A percentile compares a stretch with the other conserved stretches of the same genome.
Evolutionary conservation across 2,329 filamentous ascomycete genomes (phyloP).

Genomic region (Aspergillus melleus): DNA sequence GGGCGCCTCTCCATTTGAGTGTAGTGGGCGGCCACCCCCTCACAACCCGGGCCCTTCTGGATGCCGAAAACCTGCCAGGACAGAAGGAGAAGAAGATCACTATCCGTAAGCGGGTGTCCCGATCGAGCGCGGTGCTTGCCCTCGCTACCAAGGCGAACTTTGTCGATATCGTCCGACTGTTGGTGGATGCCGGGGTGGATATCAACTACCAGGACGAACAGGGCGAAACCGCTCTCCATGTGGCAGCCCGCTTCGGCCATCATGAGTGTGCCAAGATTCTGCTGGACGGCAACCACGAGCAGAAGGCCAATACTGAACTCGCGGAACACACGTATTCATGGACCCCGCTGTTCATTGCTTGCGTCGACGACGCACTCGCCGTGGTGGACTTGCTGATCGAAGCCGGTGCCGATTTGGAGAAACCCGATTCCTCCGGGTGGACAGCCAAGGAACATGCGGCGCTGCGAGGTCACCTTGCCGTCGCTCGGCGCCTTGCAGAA

Average conservation of each 20-base stretch:
- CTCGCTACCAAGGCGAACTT: conserved; percentile 89
- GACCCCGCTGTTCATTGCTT: conserved; percentile 93
- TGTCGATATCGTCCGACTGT: conserved; percentile 75
- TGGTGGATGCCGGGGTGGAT: conserved; percentile 87
- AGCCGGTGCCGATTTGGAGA: conserved; percentile 73
- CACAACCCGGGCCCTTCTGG: conserved; percentile 78
- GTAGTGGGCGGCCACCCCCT: conserved; percentile 88
- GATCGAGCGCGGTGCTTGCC: conserved; percentile 83
- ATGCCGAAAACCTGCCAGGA: conserved; percentile 75
- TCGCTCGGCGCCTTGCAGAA: conserved; percentile 68
- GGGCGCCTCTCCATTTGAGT: conserved; percentile 85
- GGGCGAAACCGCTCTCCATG: conserved; percentile 87
- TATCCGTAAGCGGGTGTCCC: conserved; percentile 69
- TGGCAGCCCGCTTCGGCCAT: conserved; percentile 87
- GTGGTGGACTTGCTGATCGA: conserved; percentile 76
- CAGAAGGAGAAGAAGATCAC: conserved; percentile 61
- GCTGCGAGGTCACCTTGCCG: conserved; percentile 79
- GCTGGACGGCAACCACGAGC: conserved; percentile 66
- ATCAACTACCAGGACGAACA: conserved; percentile 90
- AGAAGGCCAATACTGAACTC: conserved; percentile 75
- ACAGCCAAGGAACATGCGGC: conserved; percentile 91
- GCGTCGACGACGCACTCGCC: conserved; percentile 78
- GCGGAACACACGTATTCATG: conserved; percentile 83
- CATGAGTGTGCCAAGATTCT: conserved; percentile 76
- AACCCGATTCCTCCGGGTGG: conserved; percentile 85